Percentiles rank a stretch among this genome's conserved stretches.
Conservation (phyloP, 202 grass and related monocot species). For the Thinopyrum obtusiflorum region DNA sequence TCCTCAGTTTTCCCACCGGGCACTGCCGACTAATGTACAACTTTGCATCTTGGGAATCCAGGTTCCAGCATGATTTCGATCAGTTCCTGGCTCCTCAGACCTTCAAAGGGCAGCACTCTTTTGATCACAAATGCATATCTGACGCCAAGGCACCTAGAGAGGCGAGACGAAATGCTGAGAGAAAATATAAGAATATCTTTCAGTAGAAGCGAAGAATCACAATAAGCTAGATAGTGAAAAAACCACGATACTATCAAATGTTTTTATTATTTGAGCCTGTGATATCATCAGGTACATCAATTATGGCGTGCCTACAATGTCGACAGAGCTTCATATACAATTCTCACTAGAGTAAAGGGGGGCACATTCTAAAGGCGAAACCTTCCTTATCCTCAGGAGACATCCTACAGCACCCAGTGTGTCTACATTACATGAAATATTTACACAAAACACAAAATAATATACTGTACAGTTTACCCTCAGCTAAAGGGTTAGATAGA, state of each 20-base stretch:
- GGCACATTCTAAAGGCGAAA: slow-evolving; percentile 34
- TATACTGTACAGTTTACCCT: slow-evolving; percentile 40
- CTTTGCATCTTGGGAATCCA: slow-evolving; percentile 30
- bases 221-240: background rate
- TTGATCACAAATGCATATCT: slow-evolving; percentile 30
- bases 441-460: slow-evolving; percentile 36
- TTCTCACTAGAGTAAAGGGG: slow-evolving; percentile 47
- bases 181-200: background rate
- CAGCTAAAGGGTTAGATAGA: slow-evolving; percentile 27
- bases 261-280: slow-evolving; percentile 20
- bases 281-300: slow-evolving; percentile 28
- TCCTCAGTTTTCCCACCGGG: slow-evolving; percentile 22
- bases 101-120: slow-evolving; percentile 14
- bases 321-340: slow-evolving; percentile 41
- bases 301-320: slow-evolving; percentile 15
- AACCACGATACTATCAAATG: slow-evolving; percentile 2
- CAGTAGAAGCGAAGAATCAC: background rate
- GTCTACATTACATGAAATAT: slow-evolving; percentile 33
- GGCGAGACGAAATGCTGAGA: background rate
- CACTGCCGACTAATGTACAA: slow-evolving; percentile 19
- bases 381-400: slow-evolving; percentile 48
- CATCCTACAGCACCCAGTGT: slow-evolving; percentile 13
- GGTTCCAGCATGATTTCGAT: slow-evolving; percentile 24
- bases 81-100: slow-evolving; percentile 36
- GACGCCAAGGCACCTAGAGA: background rate